phyloP scores from a whole-genome alignment of 352 stramenopile genomes.

The Pythium vanterpoolii region DNA sequence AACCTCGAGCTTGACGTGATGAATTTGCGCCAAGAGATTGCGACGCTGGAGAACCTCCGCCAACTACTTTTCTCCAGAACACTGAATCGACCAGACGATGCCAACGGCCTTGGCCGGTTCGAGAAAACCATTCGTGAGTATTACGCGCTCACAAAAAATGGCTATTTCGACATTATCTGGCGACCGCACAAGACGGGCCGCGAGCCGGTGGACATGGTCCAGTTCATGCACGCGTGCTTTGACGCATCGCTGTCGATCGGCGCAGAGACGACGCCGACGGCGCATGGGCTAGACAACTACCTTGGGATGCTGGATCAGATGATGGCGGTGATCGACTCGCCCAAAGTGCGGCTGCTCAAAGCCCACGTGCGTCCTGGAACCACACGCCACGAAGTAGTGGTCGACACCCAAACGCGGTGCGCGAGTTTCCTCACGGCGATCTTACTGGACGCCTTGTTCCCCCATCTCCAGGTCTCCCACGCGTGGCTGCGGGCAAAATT shows the following conservation, averaged over 20 bases:
- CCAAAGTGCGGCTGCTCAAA: not conserved
- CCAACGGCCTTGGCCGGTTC: not conserved
- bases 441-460: not conserved
- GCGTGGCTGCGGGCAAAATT: not conserved
- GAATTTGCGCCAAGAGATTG: conserved; percentile 5
- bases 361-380: not conserved
- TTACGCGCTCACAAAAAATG: not conserved
- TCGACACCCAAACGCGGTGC: not conserved
- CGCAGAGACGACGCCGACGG: not conserved
- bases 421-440: not conserved
- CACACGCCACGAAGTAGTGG: not conserved
- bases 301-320: not conserved
- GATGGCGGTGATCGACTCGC: not conserved
- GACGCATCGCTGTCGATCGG: not conserved
- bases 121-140: not conserved
- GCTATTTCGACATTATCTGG: not conserved
- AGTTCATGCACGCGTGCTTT: not conserved
- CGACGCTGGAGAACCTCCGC: not conserved
- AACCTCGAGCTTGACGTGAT: conserved; percentile 10
- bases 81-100: not conserved
- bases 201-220: not conserved
- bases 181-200: not conserved
- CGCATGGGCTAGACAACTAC: not conserved
- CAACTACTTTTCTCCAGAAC: not conserved
- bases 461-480: not conserved